A percentile compares a stretch with the other conserved stretches of the same genome.
Evolutionary conservation across 73 alveolate species (phyloP).

Genomic region (Uronychia setigera): DNA sequence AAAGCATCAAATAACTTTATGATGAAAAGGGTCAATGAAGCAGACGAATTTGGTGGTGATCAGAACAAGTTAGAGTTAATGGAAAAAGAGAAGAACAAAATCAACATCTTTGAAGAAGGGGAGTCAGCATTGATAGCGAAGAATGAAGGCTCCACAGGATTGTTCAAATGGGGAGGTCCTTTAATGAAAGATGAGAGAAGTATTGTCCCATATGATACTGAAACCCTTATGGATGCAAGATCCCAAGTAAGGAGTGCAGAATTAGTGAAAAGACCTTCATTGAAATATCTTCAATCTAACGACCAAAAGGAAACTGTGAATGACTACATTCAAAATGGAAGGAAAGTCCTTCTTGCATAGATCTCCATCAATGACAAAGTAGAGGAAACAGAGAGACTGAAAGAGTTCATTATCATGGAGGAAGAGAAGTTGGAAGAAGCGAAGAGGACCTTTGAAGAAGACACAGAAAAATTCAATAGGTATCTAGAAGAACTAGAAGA

Average conservation of each 20-base stretch:
- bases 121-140: neutral
- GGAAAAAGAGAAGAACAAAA: neutral
- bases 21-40: neutral
- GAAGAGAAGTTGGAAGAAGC: slow-evolving; percentile 9
- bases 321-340: neutral
- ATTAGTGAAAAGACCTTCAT: neutral
- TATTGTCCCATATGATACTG: neutral
- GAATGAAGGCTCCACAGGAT: neutral
- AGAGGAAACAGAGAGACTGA: slow-evolving; percentile 3
- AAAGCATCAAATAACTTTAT: neutral
- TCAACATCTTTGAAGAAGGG: neutral
- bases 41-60: neutral
- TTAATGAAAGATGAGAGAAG: neutral
- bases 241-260: neutral
- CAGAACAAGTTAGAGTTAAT: neutral
- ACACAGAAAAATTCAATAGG: neutral
- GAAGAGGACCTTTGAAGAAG: slow-evolving; percentile 9
- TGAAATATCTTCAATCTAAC: neutral
- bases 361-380: slow-evolving; percentile 6
- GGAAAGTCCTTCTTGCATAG: neutral
- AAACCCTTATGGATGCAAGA: neutral
- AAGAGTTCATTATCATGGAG: slow-evolving; percentile 17
- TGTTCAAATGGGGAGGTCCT: slow-evolving; percentile 29
- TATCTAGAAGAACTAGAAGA: neutral
- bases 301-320: neutral